These are phyloP conservation scores for Exsudoporus frostii DNA, from an alignment of 768 basidiomycete genomes.

Conservation along the genomic window DNA sequence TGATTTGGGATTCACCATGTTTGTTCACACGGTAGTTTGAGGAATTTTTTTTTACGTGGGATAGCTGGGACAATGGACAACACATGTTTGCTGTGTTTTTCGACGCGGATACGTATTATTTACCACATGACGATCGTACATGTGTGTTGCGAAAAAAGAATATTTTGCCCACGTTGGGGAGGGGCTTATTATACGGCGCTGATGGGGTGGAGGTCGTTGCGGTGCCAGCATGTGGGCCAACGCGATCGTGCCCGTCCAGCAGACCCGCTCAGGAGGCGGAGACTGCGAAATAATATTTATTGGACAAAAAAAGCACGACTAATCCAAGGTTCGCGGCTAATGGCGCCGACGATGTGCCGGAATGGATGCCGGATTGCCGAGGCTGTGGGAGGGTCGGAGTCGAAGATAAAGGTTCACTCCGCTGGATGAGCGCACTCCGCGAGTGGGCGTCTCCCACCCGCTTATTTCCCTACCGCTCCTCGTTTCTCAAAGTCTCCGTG, in stretches of 20 bases:
- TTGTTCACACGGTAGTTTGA: conserved; percentile 8
- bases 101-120: conserved; percentile 14
- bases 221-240: too few relatives aligned
- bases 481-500: conserved; percentile 19
- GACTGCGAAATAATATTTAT: neutral
- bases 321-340: conserved; percentile 30
- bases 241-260: too few relatives aligned
- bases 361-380: conserved; percentile 23
- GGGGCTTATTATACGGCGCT: too few relatives aligned
- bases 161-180: neutral
- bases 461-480: conserved; percentile 28
- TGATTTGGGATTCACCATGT: conserved; percentile 16
- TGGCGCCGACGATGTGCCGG: conserved; percentile 19
- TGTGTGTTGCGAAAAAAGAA: neutral
- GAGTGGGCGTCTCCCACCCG: conserved; percentile 30
- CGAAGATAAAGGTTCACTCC: conserved; percentile 26
- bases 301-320: neutral
- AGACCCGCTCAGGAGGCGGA: too few relatives aligned
- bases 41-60: conserved; percentile 15
- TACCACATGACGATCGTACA: neutral
- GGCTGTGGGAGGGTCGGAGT: conserved; percentile 26
- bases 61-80: conserved; percentile 11
- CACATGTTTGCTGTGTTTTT: conserved; percentile 9
- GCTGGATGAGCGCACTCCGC: conserved; percentile 29
- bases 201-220: neutral